Conservation (phyloP, 2,329 filamentous ascomycete species). For the Claviceps monticola region DNA sequence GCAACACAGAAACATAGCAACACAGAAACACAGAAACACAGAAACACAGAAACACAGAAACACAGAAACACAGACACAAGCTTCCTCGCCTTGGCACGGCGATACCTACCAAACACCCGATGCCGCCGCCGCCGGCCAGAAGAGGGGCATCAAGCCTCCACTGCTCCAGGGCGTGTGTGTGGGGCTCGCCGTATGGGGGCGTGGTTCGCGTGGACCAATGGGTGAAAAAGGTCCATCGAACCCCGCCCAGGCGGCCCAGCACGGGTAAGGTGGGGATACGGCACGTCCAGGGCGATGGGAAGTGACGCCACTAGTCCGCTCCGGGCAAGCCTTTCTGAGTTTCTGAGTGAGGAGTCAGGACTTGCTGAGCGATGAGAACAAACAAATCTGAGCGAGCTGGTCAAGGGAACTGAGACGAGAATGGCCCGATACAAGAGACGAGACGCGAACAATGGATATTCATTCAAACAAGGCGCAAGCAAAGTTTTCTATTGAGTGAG, state of each 20-base stretch:
- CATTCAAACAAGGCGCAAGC: no score
- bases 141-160: neutral
- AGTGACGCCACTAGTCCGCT: neutral
- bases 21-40: no score
- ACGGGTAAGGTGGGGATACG: conserved; percentile 5
- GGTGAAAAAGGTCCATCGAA: neutral
- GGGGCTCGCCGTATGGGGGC: neutral
- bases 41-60: no score
- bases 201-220: neutral
- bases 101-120: neutral
- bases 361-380: neutral
- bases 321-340: neutral
- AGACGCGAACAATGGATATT: no score
- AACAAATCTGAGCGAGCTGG: no score
- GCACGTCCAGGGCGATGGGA: conserved; percentile 1
- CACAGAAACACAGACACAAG: no score
- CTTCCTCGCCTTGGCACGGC: neutral
- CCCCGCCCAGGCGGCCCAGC: neutral
- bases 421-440: no score
- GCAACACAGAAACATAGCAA: no score
- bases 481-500: no score
- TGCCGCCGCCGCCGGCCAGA: neutral
- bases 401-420: no score
- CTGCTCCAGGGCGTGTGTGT: neutral
- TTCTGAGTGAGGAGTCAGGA: neutral